phyloP scores from a whole-genome alignment of 2,329 filamentous ascomycete species.

The Phaeosphaeriaceae sp. region DNA sequence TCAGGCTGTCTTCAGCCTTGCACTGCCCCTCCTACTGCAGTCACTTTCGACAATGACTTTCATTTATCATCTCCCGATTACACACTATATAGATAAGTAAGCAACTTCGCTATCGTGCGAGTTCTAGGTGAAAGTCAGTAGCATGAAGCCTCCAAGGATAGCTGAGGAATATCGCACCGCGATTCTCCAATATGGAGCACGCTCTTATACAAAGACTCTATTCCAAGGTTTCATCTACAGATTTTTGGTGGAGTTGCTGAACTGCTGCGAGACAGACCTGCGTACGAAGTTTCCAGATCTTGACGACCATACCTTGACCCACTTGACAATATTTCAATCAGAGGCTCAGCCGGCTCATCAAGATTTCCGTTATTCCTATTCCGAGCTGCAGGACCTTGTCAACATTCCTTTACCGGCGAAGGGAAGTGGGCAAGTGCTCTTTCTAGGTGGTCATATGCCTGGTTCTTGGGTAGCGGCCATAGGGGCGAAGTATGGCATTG shows the following conservation, averaged over 20 bases:
- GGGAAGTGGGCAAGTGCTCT: constrained; percentile 10
- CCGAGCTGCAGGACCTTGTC: constrained; percentile 1
- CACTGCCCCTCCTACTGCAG: neutral
- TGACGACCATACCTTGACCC: constrained; percentile 3
- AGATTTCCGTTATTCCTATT: neutral
- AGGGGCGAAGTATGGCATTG: constrained; percentile 9
- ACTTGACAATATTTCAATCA: constrained; percentile 1
- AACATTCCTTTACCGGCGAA: neutral
- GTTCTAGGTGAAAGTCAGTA: neutral
- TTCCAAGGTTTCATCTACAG: constrained; percentile 12
- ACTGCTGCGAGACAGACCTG: neutral
- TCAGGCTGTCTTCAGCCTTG: constrained; percentile 6
- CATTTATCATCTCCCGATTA: neutral
- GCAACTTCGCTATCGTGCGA: neutral
- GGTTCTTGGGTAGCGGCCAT: constrained; percentile 11
- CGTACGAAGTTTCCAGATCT: constrained; percentile 4
- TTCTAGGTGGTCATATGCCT: constrained; percentile 10
- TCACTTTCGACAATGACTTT: neutral
- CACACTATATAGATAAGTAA: neutral
- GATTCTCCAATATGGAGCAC: constrained; percentile 5
- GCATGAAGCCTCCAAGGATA: constrained; percentile 5
- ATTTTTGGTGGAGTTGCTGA: constrained; percentile 7
- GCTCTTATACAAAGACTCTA: constrained; percentile 13
- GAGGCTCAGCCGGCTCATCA: neutral
- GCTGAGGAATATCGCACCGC: constrained; percentile 4